Conservation (phyloP, 225 moss, liverwort and hornwort species). For the Polytrichum commune region DNA sequence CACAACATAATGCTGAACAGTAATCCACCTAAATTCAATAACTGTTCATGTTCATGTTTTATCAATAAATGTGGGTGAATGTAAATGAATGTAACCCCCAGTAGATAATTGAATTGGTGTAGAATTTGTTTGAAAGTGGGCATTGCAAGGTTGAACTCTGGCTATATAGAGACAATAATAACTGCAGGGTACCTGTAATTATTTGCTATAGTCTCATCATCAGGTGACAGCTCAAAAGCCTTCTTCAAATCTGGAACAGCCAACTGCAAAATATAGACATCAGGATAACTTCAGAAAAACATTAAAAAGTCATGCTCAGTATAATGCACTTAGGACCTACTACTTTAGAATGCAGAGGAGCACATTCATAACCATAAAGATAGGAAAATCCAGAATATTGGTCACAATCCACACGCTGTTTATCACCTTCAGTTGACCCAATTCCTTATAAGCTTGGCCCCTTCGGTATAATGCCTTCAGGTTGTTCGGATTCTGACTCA, state of each 20-base stretch:
- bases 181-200: conserved; percentile 50
- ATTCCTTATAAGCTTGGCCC: conserved; percentile 91
- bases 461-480: conserved; percentile 93
- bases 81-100: no score
- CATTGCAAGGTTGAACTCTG: background rate
- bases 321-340: background rate
- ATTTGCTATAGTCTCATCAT: conserved; percentile 82
- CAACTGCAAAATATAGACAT: conserved; percentile 56
- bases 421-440: conserved; percentile 68
- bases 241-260: conserved; percentile 81
- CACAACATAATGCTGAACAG: no score
- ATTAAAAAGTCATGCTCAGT: background rate
- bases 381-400: background rate
- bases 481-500: conserved; percentile 63
- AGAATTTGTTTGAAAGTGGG: background rate
- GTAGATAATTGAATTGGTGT: no score
- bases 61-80: no score
- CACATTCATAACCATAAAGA: background rate
- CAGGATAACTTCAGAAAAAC: background rate
- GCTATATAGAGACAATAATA: no score
- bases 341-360: no score
- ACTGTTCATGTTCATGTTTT: no score
- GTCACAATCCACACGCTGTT: background rate
- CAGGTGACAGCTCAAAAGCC: conserved; percentile 83
- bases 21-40: no score